Evolutionary conservation across 345 rosid species (phyloP).

Genomic region (Brassica juncea): DNA sequence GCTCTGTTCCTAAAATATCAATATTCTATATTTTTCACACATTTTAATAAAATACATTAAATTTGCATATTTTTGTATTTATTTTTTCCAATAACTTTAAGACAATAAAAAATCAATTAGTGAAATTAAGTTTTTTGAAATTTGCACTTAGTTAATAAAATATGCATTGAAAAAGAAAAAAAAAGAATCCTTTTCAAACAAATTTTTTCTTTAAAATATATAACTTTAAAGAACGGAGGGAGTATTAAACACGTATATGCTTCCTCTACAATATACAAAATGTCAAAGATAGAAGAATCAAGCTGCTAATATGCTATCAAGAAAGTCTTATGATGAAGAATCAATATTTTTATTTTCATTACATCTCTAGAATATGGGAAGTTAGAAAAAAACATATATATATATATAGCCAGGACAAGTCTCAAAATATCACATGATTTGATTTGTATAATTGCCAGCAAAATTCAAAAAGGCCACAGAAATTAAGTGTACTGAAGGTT

Average conservation of each 20-base stretch:
- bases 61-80: too few species aligned
- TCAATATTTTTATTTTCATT: not conserved
- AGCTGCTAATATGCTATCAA: not conserved
- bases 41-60: too few species aligned
- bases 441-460: not conserved
- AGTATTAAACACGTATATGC: not conserved
- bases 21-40: too few species aligned
- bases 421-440: not conserved
- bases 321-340: not conserved
- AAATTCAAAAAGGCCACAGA: not conserved
- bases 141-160: too few species aligned
- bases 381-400: not conserved
- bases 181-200: too few species aligned
- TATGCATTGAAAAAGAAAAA: too few species aligned
- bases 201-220: too few species aligned
- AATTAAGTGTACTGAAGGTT: not conserved
- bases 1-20: too few species aligned
- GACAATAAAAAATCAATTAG: too few species aligned
- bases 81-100: too few species aligned
- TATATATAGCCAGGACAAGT: not conserved
- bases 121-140: too few species aligned
- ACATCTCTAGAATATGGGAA: not conserved
- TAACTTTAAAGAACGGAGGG: too few species aligned
- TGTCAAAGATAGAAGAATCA: not conserved
- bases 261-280: not conserved